Conservation (phyloP, 257 asterid species). For the Buddleja alternifolia region DNA sequence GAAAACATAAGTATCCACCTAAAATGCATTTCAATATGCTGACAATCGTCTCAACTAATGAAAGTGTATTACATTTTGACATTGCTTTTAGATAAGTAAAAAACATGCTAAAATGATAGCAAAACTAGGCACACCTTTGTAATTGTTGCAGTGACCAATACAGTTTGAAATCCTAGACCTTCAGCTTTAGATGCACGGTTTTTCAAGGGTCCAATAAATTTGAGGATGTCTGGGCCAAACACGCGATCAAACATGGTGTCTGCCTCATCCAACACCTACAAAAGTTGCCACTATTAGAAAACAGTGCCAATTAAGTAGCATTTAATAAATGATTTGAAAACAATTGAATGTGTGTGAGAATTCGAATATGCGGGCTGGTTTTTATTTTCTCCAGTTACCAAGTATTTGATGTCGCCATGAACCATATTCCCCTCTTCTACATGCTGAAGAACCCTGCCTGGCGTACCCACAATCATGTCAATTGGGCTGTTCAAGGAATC, state of each 20-base stretch:
- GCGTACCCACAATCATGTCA: slow-evolving; percentile 98
- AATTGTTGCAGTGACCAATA: slow-evolving; percentile 97
- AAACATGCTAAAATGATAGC: neutral
- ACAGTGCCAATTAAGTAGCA: neutral
- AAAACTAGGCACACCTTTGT: slow-evolving; percentile 93
- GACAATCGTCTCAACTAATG: too few species aligned
- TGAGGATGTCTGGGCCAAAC: slow-evolving; percentile 93
- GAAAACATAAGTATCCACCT: too few species aligned
- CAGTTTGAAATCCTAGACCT: slow-evolving; percentile 82
- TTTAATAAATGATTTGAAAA: slow-evolving; percentile 13
- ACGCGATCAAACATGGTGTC: slow-evolving; percentile 99
- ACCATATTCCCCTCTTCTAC: slow-evolving; percentile 94
- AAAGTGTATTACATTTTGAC: neutral
- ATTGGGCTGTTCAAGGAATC: slow-evolving; percentile 84
- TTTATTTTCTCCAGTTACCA: slow-evolving; percentile 73
- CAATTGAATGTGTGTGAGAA: too few species aligned
- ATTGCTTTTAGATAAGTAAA: neutral
- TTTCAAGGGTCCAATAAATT: slow-evolving; percentile 85
- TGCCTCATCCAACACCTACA: slow-evolving; percentile 97
- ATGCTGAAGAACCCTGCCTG: slow-evolving; percentile 96
- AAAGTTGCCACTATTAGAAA: slow-evolving; percentile 31
- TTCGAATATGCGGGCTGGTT: too few species aligned
- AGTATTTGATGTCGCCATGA: slow-evolving; percentile 90
- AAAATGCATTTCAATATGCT: too few species aligned
- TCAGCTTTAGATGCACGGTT: slow-evolving; percentile 77